Percentiles rank a stretch among this genome's conserved stretches.
These are phyloP conservation scores for Sclerotinia trifoliorum DNA, from an alignment of 2,329 filamentous ascomycete species.

Conservation along the genomic window DNA sequence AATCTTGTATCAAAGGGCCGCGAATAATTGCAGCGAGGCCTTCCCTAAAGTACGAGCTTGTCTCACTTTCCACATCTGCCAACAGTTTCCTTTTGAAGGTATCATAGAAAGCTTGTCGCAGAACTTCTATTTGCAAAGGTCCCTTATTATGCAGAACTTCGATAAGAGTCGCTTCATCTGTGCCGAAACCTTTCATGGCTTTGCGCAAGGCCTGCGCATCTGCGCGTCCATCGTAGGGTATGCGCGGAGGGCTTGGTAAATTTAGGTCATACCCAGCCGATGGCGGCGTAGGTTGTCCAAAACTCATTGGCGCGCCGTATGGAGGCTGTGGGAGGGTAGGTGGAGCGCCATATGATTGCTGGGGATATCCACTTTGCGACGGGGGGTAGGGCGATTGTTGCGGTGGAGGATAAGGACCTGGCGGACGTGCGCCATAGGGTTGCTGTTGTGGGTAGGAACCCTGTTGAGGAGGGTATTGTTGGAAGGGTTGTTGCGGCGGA, in stretches of 20 bases:
- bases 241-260: slow-evolving; percentile 53
- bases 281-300: slow-evolving; percentile 57
- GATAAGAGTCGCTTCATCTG: slow-evolving; percentile 78
- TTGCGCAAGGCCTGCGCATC: slow-evolving; percentile 71
- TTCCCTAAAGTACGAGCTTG: slow-evolving; percentile 69
- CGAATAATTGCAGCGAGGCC: slow-evolving; percentile 72
- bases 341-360: slow-evolving; percentile 29
- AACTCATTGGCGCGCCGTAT: slow-evolving; percentile 12
- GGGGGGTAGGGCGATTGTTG: slow-evolving; percentile 47
- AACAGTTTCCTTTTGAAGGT: slow-evolving; percentile 67
- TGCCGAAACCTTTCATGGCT: slow-evolving; percentile 94
- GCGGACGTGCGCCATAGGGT: slow-evolving; percentile 43
- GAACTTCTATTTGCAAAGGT: slow-evolving; percentile 69
- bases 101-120: slow-evolving; percentile 66
- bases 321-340: slow-evolving; percentile 38
- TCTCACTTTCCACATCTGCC: slow-evolving; percentile 75
- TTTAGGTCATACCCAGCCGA: slow-evolving; percentile 70
- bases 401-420: slow-evolving; percentile 37
- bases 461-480: slow-evolving; percentile 23
- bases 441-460: slow-evolving; percentile 44
- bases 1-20: slow-evolving; percentile 78
- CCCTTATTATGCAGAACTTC: slow-evolving; percentile 68
- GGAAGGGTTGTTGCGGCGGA: slow-evolving; percentile 19
- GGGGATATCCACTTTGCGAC: slow-evolving; percentile 26
- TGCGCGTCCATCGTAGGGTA: slow-evolving; percentile 64